Percentiles rank a stretch among this genome's conserved stretches.
These are phyloP conservation scores for Sistotremastrum niveocremeum DNA, from an alignment of 768 basidiomycete genomes.

Conservation along the genomic window DNA sequence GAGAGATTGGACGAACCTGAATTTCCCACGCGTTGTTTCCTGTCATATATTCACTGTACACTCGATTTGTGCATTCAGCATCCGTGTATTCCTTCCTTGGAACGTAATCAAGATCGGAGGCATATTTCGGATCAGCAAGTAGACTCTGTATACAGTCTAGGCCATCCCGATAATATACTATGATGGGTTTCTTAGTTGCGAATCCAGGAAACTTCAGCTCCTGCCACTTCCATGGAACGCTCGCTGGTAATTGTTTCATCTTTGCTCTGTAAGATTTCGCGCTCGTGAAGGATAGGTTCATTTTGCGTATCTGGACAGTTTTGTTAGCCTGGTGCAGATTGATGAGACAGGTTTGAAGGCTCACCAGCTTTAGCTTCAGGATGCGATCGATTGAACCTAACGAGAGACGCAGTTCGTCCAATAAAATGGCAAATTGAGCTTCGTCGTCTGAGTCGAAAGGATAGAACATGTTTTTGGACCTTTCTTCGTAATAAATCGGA, in stretches of 20 bases:
- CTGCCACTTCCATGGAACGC: constrained; percentile 11
- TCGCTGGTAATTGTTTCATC: constrained; percentile 9
- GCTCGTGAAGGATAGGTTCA: constrained; percentile 6
- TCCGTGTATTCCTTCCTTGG: constrained; percentile 10
- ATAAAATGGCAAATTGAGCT: constrained; percentile 21
- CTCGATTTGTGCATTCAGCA: constrained; percentile 2
- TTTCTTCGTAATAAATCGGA: constrained; percentile 9
- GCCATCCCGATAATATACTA: constrained; percentile 18
- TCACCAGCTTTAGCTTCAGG: constrained; percentile 16
- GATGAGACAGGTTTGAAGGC: not conserved
- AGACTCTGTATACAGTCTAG: constrained; percentile 16
- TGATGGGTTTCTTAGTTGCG: constrained; percentile 8
- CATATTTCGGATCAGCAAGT: constrained; percentile 13
- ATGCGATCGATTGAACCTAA: constrained; percentile 17
- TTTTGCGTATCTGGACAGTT: constrained; percentile 2
- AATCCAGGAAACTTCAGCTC: constrained; percentile 1
- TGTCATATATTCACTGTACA: constrained; percentile 15
- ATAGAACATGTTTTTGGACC: constrained; percentile 16
- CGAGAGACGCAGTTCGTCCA: constrained; percentile 16
- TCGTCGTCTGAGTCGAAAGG: constrained; percentile 19
- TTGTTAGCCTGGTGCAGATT: not conserved
- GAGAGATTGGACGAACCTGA: constrained; percentile 16
- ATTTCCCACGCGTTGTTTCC: constrained; percentile 14
- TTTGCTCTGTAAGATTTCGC: constrained; percentile 10
- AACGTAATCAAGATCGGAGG: constrained; percentile 9